Evolutionary conservation across 2,329 filamentous ascomycete genomes (phyloP), one percentile per base, ranked within the genome.

Genomic region (Apiospora sp.): DNA sequence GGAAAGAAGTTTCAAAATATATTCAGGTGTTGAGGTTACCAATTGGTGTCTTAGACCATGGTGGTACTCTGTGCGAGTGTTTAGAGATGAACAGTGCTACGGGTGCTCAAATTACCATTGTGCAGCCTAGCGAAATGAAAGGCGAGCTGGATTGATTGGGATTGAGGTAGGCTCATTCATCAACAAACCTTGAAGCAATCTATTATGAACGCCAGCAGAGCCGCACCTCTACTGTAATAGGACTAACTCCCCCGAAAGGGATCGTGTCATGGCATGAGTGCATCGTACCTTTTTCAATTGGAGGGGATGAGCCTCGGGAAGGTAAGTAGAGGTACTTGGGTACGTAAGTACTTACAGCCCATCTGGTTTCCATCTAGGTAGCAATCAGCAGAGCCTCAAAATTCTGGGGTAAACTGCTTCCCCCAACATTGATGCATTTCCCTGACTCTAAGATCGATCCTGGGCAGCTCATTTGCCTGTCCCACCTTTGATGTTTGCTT

Each of bases 351-450:
- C 51, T 30, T 30, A 34, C 14, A 58, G 34, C 34, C 34, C 34
- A 58, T 6, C 2, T 12, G 3, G 2, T n/a, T n/a, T 5, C 4
- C 10, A 54, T 10, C 27, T n/a, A n/a, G n/a, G n/a, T n/a, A n/a
- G n/a, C n/a, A n/a, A n/a, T n/a, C 4, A 61, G 30, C 54, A 61
- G 54, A 64, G 58, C 58, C 58, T 64, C 58, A 64, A n/a, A 37
- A n/a, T 41, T 64, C 30, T 3, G 58, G 30, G 58, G 58, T 41
- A 22, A 12, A 5, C 19, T 19, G 30, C 2, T 12, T 8, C 58
- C 58, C 30, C 58, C 58, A 13, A 41, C 6, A n/a, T n/a, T n/a
- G n/a, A 34, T 19, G 19, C 13, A 12, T 4, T 37, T 37, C 37
- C 37, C 37, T 3, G 37, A 37, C 37, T 37, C 37, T 37, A 37